Evolutionary conservation across 805 yeast genomes (phyloP).

Genomic region (Yarrowia porcina): DNA sequence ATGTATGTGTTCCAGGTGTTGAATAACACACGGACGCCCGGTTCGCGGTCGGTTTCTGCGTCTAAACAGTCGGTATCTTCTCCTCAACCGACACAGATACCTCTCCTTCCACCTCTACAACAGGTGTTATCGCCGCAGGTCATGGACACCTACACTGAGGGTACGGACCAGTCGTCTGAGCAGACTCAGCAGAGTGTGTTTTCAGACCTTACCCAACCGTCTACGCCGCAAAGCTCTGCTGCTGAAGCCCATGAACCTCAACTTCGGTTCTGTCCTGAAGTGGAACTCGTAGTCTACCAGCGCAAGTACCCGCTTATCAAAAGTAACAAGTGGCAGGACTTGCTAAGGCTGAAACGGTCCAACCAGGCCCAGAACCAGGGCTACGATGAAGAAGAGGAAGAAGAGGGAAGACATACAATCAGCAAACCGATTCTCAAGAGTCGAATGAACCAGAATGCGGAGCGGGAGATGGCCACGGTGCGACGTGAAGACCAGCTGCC

Average conservation of each 20-base stretch:
- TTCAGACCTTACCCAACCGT: neutral
- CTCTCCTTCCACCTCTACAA: neutral
- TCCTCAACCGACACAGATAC: neutral
- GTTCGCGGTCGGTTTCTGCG: neutral
- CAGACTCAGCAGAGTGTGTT: neutral
- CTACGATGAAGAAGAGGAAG: neutral
- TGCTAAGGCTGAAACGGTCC: slow-evolving; percentile 2
- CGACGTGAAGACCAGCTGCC: neutral
- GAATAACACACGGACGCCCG: neutral
- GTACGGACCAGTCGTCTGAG: slow-evolving; percentile 2
- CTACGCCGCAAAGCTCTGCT: neutral
- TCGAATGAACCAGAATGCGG: slow-evolving; percentile 24
- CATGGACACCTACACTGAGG: neutral
- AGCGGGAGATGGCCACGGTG: slow-evolving; percentile 12
- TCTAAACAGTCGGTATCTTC: neutral
- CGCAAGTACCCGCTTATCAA: slow-evolving; percentile 3
- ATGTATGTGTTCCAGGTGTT: slow-evolving; percentile 6
- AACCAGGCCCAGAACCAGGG: neutral
- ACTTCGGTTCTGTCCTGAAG: slow-evolving; percentile 13
- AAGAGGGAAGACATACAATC: neutral
- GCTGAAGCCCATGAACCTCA: slow-evolving; percentile 3
- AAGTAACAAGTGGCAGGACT: neutral
- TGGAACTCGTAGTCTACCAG: slow-evolving; percentile 1
- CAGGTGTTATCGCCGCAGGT: neutral
- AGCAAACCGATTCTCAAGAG: slow-evolving; percentile 27